A percentile compares a stretch with the other conserved stretches of the same genome.
These are phyloP conservation scores for Byssochlamys sp. DNA, from an alignment of 2,329 filamentous ascomycete species.

Conservation along the genomic window DNA sequence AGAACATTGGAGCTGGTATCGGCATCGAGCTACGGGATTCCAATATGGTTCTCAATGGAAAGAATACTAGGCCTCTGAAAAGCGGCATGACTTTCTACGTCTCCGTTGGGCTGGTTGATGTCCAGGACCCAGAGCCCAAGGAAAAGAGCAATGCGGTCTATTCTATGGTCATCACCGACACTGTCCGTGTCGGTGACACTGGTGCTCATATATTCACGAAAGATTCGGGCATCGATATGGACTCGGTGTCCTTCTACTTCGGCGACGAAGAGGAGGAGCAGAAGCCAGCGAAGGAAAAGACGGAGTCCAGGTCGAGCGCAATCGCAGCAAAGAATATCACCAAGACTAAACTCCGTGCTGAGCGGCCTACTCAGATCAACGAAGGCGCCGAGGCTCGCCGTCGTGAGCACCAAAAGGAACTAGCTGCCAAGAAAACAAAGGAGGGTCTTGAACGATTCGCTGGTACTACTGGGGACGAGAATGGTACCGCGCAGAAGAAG, in stretches of 20 bases:
- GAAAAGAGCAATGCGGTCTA: conserved; percentile 85
- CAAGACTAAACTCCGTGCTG: conserved; percentile 80
- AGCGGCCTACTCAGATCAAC: conserved; percentile 76
- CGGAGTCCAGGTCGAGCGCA: conserved; percentile 70
- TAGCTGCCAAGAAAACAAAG: conserved; percentile 76
- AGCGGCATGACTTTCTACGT: conserved; percentile 96
- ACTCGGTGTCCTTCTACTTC: conserved; percentile 96
- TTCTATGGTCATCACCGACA: conserved; percentile 83
- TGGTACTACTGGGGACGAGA: conserved; percentile 72
- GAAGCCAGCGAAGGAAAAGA: conserved; percentile 71
- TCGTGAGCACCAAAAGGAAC: conserved; percentile 84
- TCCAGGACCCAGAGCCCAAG: conserved; percentile 76
- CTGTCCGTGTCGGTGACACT: conserved; percentile 67
- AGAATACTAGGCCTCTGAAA: conserved; percentile 72
- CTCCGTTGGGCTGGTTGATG: conserved; percentile 78
- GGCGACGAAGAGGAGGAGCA: conserved; percentile 82
- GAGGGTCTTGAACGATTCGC: conserved; percentile 78
- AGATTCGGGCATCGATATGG: conserved; percentile 80
- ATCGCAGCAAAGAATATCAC: conserved; percentile 93
- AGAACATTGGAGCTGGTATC: conserved; percentile 83
- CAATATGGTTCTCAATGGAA: conserved; percentile 74
- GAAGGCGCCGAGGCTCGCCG: conserved; percentile 82
- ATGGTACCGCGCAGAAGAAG: conserved; percentile 89
- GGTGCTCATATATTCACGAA: conserved; percentile 77
- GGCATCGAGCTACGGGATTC: conserved; percentile 83